These are phyloP conservation scores for Carex sylvatica DNA, from an alignment of 202 grass and related monocot species.

Conservation along the genomic window DNA sequence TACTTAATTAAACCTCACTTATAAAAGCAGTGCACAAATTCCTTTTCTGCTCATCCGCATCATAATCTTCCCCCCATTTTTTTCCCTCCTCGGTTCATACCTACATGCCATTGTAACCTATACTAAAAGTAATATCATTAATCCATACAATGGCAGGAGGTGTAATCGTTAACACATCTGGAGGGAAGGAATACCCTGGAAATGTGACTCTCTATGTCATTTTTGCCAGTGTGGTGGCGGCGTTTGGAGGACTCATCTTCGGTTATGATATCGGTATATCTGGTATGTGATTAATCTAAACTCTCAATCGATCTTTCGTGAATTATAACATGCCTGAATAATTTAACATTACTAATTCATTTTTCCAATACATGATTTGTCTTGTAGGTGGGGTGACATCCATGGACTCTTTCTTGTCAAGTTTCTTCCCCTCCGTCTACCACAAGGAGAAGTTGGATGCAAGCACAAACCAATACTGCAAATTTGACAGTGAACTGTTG, in stretches of 20 bases:
- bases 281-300: background rate
- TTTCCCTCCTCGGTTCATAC: background rate
- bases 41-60: background rate
- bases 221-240: conserved; percentile 50
- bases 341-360: background rate
- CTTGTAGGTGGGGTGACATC: conserved; percentile 60
- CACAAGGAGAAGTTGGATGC: conserved; percentile 33
- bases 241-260: conserved; percentile 57
- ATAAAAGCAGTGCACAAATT: background rate
- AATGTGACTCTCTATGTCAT: conserved; percentile 56
- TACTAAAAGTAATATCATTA: background rate
- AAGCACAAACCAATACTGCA: conserved; percentile 70
- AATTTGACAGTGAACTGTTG: conserved; percentile 61
- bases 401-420: conserved; percentile 66
- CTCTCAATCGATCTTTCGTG: background rate
- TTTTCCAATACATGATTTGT: background rate
- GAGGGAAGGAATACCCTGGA: conserved; percentile 53
- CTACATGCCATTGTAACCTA: conserved; percentile 20
- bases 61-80: background rate
- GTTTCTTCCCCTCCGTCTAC: conserved; percentile 75
- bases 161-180: conserved; percentile 37
- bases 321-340: background rate
- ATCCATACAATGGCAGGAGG: conserved; percentile 54
- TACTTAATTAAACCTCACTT: background rate
- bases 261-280: conserved; percentile 77